Evolutionary conservation across 371 early-diverging fungal species (phyloP).

Genomic region (Parasitella parasitica): DNA sequence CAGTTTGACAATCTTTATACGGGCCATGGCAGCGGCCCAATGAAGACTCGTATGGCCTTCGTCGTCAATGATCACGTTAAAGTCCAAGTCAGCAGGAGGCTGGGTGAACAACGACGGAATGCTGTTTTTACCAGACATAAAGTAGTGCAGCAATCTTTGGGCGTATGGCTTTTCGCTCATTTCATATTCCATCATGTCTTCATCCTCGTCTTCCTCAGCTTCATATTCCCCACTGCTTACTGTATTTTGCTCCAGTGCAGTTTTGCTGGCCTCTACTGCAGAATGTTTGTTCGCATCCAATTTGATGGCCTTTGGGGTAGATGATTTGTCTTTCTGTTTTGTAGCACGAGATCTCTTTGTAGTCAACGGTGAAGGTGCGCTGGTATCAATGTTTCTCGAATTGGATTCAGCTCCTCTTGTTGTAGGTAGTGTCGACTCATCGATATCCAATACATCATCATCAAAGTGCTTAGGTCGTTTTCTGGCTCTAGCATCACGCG

Average conservation of each 20-base stretch:
- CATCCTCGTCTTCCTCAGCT: conserved; percentile 7
- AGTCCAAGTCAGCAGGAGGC: conserved; percentile 65
- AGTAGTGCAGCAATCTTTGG: conserved; percentile 51
- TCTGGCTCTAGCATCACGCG: conserved; percentile 32
- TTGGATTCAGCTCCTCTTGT: neutral
- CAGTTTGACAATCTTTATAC: conserved; percentile 71
- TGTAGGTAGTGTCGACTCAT: neutral
- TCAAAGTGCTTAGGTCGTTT: conserved; percentile 28
- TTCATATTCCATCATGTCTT: conserved; percentile 7
- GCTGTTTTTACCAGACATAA: conserved; percentile 57
- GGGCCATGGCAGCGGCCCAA: conserved; percentile 94
- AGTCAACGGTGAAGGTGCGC: neutral
- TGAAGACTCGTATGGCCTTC: conserved; percentile 94
- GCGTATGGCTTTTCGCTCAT: conserved; percentile 28
- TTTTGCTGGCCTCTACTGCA: neutral
- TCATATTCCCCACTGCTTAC: neutral
- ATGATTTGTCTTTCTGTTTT: neutral
- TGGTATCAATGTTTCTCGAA: neutral
- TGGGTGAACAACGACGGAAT: conserved; percentile 56
- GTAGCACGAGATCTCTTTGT: neutral
- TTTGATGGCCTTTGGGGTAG: neutral
- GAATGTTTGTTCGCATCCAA: neutral
- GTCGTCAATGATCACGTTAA: conserved; percentile 88
- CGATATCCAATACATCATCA: conserved; percentile 14
- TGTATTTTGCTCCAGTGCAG: neutral